A percentile compares a stretch with the other conserved stretches of the same genome.
Conservation (phyloP, 140 eudicot species). For the Flaveria floridana region DNA sequence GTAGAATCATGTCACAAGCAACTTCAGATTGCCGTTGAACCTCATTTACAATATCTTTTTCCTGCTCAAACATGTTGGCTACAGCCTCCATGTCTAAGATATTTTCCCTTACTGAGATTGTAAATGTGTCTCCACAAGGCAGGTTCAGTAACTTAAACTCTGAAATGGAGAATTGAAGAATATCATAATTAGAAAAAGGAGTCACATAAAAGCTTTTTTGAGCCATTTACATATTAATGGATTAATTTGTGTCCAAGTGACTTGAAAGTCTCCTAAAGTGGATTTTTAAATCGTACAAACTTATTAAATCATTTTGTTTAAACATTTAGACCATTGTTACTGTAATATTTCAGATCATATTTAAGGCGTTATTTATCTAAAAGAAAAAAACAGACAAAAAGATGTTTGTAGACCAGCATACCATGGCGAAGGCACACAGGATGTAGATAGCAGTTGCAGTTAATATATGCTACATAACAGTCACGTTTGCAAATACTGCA, state of each 20-base stretch:
- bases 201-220: conserved; percentile 1
- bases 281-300: background rate
- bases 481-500: conserved; percentile 93
- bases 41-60: conserved; percentile 43
- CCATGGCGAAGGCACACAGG: conserved; percentile 95
- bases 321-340: background rate
- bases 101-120: conserved; percentile 63
- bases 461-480: conserved; percentile 75
- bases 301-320: background rate
- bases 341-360: background rate
- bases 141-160: conserved; percentile 55
- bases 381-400: background rate
- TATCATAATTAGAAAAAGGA: conserved; percentile 8
- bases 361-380: background rate
- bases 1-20: conserved; percentile 51
- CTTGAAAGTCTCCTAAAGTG: background rate
- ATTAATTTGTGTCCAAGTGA: background rate
- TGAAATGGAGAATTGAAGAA: conserved; percentile 31
- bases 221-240: background rate
- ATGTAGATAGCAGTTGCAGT: conserved; percentile 72
- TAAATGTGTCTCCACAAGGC: conserved; percentile 60
- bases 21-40: conserved; percentile 40
- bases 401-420: conserved; percentile 32
- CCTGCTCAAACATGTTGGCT: conserved; percentile 79
- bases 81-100: conserved; percentile 67